Evolutionary conservation across 495 filamentous ascomycete species (phyloP), one percentile per base, ranked within the genome.

Genomic region (Penicillium daleae): DNA sequence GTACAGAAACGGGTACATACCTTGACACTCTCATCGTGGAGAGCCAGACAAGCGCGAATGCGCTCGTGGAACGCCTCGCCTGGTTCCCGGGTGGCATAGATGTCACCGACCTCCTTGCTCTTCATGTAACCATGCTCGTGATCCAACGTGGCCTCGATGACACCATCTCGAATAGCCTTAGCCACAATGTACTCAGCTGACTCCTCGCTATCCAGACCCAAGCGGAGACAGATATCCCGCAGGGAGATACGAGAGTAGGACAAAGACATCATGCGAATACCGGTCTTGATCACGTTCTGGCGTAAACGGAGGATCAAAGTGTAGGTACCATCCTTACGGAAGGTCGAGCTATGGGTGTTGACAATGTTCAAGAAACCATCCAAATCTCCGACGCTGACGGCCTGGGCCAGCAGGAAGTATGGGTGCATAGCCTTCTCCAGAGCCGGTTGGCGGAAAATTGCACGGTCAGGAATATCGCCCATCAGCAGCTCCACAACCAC

Each of bases 211-310:
- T 92, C 90, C n/a, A 99, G 79, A 44, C 92, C 89, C 56, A 99
- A 83, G 50, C 95, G 90, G 62, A 97, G 91, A 80, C 96, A 98
- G 64, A 99, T 99, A 71, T 99, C 95, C 56, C 95, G 87, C 49
- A 99, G 84, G n/a, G 93, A 97, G 72, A 99, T 99, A 60, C 93
- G 89, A 55, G 93, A 96, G 78, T 99, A 99, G 56, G 92, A 95
- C 70, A 99, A 81, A 31, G 93, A 97, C 88, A 99, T 97, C 92
- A 97, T 97, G 63, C 95, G 92, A 66, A 99, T 95, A 66, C 95
- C 95, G 35, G 95, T 99, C 81, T 97, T 97, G 86, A 99, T 98
- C 74, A 99, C 95, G 77, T 98, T 98, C 74, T 99, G 95, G 56
- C 95, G 87, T 40, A 99, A 83, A 50, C 95, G 92, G 62, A 97